Evolutionary conservation across 495 filamentous ascomycete species (phyloP).

Genomic region (Collariella sp.): DNA sequence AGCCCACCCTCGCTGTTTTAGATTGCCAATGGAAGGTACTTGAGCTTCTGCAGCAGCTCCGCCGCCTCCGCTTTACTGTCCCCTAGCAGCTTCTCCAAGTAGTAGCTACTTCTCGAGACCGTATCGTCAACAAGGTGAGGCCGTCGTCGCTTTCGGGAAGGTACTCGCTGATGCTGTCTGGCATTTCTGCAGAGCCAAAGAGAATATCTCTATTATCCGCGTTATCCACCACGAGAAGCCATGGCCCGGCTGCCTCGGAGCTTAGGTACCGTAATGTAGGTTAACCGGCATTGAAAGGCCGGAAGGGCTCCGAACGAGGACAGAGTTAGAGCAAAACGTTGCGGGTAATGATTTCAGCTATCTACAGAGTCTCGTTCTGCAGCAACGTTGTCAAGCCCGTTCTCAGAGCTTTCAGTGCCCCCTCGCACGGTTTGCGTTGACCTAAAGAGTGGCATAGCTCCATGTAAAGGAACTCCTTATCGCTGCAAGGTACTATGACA

Average conservation of each 20-base stretch:
- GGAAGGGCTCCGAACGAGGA: neutral
- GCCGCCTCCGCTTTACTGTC: neutral
- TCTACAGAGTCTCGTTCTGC: neutral
- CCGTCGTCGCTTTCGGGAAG: conserved; percentile 28
- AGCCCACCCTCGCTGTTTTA: no score
- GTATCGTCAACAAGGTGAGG: conserved; percentile 30
- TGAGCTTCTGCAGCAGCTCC: conserved; percentile 28
- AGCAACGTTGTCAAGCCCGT: neutral
- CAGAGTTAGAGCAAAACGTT: neutral
- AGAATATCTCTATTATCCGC: neutral
- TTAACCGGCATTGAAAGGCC: no score
- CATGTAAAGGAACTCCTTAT: neutral
- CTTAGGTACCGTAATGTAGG: neutral
- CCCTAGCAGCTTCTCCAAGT: conserved; percentile 16
- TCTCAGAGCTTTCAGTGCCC: neutral
- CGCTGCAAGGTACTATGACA: neutral
- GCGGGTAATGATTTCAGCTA: neutral
- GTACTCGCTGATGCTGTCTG: conserved; percentile 17
- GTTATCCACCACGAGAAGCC: conserved; percentile 1
- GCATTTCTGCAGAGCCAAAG: conserved; percentile 2
- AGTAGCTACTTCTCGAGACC: conserved; percentile 20
- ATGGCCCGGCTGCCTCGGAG: neutral
- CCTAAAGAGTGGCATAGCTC: neutral
- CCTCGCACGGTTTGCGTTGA: neutral
- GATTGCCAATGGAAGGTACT: conserved; percentile 31